phyloP scores from a whole-genome alignment of 108 stramenopile species.

The Pelagomonas calceolata region DNA sequence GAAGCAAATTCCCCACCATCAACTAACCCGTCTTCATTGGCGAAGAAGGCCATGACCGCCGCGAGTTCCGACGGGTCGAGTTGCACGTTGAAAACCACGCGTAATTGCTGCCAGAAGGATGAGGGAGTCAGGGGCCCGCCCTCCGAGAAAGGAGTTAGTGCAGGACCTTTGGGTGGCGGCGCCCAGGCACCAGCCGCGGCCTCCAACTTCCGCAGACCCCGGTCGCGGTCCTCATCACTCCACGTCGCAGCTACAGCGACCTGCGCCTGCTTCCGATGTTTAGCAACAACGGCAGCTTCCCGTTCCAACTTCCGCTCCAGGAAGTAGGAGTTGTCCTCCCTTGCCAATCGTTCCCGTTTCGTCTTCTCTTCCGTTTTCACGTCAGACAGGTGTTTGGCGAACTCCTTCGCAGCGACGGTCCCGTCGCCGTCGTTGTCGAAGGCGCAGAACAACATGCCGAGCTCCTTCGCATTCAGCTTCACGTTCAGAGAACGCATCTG shows the following conservation, averaged over 20 bases:
- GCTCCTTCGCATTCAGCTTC: slow-evolving; percentile 17
- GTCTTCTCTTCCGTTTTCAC: slow-evolving; percentile 8
- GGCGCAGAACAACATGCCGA: slow-evolving; percentile 19
- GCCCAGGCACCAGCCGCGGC: not conserved
- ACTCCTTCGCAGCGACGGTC: slow-evolving; percentile 19
- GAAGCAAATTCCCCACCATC: slow-evolving; percentile 26
- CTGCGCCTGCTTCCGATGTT: not conserved
- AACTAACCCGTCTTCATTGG: slow-evolving; percentile 28
- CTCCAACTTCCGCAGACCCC: not conserved
- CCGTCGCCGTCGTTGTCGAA: slow-evolving; percentile 31
- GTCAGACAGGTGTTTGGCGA: slow-evolving; percentile 14
- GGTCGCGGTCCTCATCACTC: no score
- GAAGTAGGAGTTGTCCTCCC: not conserved
- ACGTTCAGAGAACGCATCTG: not conserved
- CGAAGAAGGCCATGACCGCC: slow-evolving; percentile 23
- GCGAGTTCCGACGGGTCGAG: slow-evolving; percentile 21
- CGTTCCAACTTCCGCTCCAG: not conserved
- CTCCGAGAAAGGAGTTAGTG: not conserved
- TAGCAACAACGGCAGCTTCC: not conserved
- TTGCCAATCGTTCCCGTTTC: not conserved
- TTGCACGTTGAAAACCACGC: slow-evolving; percentile 19
- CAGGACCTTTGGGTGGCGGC: not conserved
- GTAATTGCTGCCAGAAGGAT: not conserved
- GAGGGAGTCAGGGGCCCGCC: not conserved
- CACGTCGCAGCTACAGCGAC: not conserved